Base-by-base conservation (phyloP, 2,329 filamentous ascomycete genomes). In the Exserohilum turcica region DNA sequence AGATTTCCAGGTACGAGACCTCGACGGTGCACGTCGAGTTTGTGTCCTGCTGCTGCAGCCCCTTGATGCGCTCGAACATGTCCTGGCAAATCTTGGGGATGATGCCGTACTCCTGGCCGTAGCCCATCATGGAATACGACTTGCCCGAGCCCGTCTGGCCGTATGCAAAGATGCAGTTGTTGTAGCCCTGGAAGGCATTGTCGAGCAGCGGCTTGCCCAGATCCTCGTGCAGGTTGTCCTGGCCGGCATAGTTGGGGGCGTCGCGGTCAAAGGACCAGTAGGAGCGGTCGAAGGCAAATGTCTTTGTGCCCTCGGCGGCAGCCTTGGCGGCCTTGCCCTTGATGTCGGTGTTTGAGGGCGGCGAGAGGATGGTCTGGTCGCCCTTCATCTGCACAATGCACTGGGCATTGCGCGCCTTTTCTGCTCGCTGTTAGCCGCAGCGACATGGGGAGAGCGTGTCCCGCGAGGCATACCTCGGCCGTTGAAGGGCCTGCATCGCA, bases 111-210 rank as follows among this genome's bases (percentile, higher is more conserved):
- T 99, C 93, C 68, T 93, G 89, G 48, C 94, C 94, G 77, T 97
- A 99, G 43, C 94, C 94, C 94, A 99, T 99, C 93, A 99, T 99
- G 28, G 92, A 97, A 76, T 99, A 99, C 13, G 92, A 97, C 79
- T 99, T 99, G 77, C 94, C 94, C 1, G 94, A 97, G 64, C 94
- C 94, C 2, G 94, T 99, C 79, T 99, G 94, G 15, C 94, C 94
- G 73, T 99, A 99, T 12, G 94, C 94, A 74, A 99, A 99, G 71
- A 99, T 99, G 82, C 94, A 99, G 76, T 97, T 99, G 81, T 99
- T 97, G 80, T 97, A 99, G 38, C 94, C 94, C 69, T 93, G 86
- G 73, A 99, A 99, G 15, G 94, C 94, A 84, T 99, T 99, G 79
- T 99, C 93, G 63, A 99, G 83, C 53, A 99, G 82, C 47, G 94